A percentile compares a stretch with the other conserved stretches of the same genome.
Conservation (phyloP, 768 basidiomycete genomes). For the Kwoniella bestiolae region DNA sequence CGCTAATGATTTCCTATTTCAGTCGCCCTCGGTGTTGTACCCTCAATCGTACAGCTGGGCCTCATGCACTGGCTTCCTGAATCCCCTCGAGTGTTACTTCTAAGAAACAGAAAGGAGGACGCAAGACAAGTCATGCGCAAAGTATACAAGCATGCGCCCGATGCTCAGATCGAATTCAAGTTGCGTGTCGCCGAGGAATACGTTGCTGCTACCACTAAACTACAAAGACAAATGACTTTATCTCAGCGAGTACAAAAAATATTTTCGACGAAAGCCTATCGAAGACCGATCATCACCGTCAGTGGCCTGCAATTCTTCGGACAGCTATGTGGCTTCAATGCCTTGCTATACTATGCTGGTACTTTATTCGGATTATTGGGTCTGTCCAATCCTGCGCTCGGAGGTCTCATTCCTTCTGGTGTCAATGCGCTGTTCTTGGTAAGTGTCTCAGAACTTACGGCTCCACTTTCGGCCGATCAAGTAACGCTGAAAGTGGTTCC, state of each 20-base stretch:
- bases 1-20: too few relatives aligned
- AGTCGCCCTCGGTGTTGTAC: constrained; percentile 29
- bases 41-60: constrained; percentile 19
- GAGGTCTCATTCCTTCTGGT: constrained; percentile 20
- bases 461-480: neutral
- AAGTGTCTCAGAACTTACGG: neutral
- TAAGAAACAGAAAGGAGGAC: constrained; percentile 12
- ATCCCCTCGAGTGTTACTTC: constrained; percentile 32
- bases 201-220: constrained; percentile 14
- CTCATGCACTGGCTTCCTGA: constrained; percentile 33
- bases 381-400: constrained; percentile 27
- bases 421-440: constrained; percentile 28
- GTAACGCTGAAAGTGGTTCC: neutral
- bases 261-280: constrained; percentile 21
- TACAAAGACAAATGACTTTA: constrained; percentile 13
- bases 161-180: constrained; percentile 30
- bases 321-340: constrained; percentile 38
- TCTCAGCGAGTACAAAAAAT: neutral
- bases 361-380: constrained; percentile 29
- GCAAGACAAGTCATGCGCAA: constrained; percentile 11
- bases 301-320: constrained; percentile 25
- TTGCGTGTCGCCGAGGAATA: constrained; percentile 13
- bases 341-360: constrained; percentile 27
- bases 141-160: constrained; percentile 17
- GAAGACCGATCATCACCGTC: constrained; percentile 24